Percentiles rank a stretch among this genome's conserved stretches.
phyloP scores from a whole-genome alignment of 1,284 basidiomycete species.

The Hemileia vastatrix region DNA sequence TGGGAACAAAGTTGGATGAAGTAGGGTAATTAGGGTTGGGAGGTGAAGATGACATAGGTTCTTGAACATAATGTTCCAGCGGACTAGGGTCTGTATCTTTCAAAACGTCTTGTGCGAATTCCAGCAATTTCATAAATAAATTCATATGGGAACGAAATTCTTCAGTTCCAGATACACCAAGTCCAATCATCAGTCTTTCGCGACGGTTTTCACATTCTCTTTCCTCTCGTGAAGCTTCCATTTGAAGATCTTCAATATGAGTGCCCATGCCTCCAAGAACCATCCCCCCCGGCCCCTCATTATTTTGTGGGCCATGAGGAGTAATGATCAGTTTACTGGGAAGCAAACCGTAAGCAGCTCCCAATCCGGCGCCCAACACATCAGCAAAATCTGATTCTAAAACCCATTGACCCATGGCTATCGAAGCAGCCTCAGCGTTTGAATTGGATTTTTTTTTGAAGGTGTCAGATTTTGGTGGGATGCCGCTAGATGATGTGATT shows the following conservation, averaged over 20 bases:
- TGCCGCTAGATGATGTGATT: slow-evolving; percentile 35
- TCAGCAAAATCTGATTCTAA: slow-evolving; percentile 93
- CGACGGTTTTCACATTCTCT: slow-evolving; percentile 52
- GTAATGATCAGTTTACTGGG: slow-evolving; percentile 63
- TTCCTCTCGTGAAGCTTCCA: slow-evolving; percentile 45
- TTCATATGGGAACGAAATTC: slow-evolving; percentile 74
- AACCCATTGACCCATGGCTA: slow-evolving; percentile 83
- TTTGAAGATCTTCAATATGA: slow-evolving; percentile 48
- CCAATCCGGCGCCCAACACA: slow-evolving; percentile 83
- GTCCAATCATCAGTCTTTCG: slow-evolving; percentile 55
- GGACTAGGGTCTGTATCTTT: slow-evolving; percentile 41
- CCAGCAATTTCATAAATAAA: slow-evolving; percentile 76
- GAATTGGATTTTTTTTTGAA: slow-evolving; percentile 10
- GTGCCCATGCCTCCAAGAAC: slow-evolving; percentile 53
- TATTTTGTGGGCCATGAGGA: slow-evolving; percentile 4
- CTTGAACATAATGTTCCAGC: slow-evolving; percentile 53
- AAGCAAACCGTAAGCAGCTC: slow-evolving; percentile 82
- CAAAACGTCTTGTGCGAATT: slow-evolving; percentile 80
- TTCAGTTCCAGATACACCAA: slow-evolving; percentile 62
- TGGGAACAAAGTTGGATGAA: not conserved
- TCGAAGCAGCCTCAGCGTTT: slow-evolving; percentile 57
- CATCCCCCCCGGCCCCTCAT: slow-evolving; percentile 50
- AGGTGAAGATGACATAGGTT: slow-evolving; percentile 28
- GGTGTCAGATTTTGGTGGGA: slow-evolving; percentile 1
- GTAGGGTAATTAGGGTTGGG: slow-evolving; percentile 19